Evolutionary conservation across 345 rosid species (phyloP).

Genomic region (Citrus sinensis): DVS_A1.0 CM039164.1:22845001-22845500

Average conservation of each 20-base stretch:
- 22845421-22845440: background rate
- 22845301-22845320: background rate
- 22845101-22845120: background rate
- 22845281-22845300: background rate
- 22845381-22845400: background rate
- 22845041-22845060: constrained; percentile 67
- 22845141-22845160: background rate
- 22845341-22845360: background rate
- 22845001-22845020: constrained; percentile 59
- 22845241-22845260: background rate
- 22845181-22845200: too few species aligned
- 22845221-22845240: background rate
- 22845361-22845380: background rate
- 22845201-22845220: background rate
- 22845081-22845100: constrained; percentile 53
- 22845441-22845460: background rate
- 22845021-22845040: constrained; percentile 59
- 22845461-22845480: background rate
- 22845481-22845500: background rate
- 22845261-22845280: background rate
- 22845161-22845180: background rate
- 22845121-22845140: background rate
- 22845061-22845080: constrained; percentile 79
- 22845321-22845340: background rate
- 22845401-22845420: background rate